Conservation (phyloP, 1,284 basidiomycete genomes). For the Fomitopsis palustris region DNA sequence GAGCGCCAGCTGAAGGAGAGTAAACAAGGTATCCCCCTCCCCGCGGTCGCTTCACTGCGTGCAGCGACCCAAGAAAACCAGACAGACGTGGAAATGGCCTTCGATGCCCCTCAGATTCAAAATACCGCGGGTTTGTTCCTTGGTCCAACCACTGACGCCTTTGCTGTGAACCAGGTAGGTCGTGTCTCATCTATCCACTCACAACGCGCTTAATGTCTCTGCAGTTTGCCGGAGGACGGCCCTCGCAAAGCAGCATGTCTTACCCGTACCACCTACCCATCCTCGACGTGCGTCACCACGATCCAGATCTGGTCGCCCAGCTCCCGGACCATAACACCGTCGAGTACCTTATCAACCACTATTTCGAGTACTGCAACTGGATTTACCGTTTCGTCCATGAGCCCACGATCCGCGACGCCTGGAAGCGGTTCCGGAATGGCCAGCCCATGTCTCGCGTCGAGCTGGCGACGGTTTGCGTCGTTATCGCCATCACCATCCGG, state of each 20-base stretch:
- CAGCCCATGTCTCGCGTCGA: constrained; percentile 60
- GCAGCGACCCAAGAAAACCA: background rate
- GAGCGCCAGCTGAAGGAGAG: constrained; percentile 62
- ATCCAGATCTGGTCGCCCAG: constrained; percentile 62
- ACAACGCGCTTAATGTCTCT: background rate
- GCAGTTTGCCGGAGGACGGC: background rate
- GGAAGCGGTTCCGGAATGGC: constrained; percentile 69
- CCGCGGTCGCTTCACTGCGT: background rate
- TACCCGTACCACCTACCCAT: constrained; percentile 6
- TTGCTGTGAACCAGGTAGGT: background rate
- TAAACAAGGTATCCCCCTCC: constrained; percentile 1
- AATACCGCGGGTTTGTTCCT: background rate
- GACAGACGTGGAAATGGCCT: background rate
- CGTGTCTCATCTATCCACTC: background rate
- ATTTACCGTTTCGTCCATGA: constrained; percentile 75
- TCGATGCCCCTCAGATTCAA: background rate
- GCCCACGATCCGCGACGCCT: constrained; percentile 52
- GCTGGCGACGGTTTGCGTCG: constrained; percentile 64
- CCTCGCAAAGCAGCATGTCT: background rate
- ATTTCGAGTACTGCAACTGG: constrained; percentile 84
- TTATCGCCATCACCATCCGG: constrained; percentile 68
- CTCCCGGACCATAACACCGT: constrained; percentile 64
- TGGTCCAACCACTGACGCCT: background rate
- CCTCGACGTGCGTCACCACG: constrained; percentile 25
- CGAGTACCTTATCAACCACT: constrained; percentile 68